Base-by-base conservation (phyloP, 352 stramenopile genomes). In the Ochromonadaceae sp. region DNA sequence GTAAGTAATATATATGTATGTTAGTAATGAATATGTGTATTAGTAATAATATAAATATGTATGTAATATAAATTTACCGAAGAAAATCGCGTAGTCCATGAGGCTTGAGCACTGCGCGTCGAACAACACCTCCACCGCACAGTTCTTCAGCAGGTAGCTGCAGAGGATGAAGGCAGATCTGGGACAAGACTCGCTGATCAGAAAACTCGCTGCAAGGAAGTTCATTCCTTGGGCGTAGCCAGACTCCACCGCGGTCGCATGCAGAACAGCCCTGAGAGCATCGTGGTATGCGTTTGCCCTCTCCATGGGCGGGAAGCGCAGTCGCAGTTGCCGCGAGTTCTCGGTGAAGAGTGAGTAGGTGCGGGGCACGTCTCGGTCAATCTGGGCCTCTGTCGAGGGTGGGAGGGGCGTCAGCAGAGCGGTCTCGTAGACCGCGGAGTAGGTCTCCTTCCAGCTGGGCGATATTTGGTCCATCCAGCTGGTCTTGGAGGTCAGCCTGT, bases 161-260 rank as follows among this genome's bases (percentile, higher is more conserved):
- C 38, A 22, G 30, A 58, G 15, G 15, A 58, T 58, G 9, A 40
- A 35, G 38, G 49, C 5, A 28, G n/a, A 15, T 42, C 42, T 35
- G n/a, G 26, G n/a, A 14, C 4, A 5, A 14, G 49, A 30, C 30
- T 14, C 9, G n/a, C 42, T 4, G 25, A 58, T 14, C 42, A 58
- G 42, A 7, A 58, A 35, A 12, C 10, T 41, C 22, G 49, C 49
- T 7, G 49, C 49, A 43, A 58, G n/a, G 28, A 58, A 58, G 42
- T 58, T 58, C 25, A 58, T 42, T 12, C 49, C 49, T 58, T 58
- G 49, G 28, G 31, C 38, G 28, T 58, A 58, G 38, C 49, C 49
- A 17, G 7, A n/a, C 30, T 42, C 9, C 26, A 12, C 4, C 20
- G 49, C 38, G 15, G n/a, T 7, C 42, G n/a, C 5, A 7, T 14